These are phyloP conservation scores for Sesbania bispinosa DNA, from an alignment of 306 rosid genomes.

Conservation along the genomic window DNA sequence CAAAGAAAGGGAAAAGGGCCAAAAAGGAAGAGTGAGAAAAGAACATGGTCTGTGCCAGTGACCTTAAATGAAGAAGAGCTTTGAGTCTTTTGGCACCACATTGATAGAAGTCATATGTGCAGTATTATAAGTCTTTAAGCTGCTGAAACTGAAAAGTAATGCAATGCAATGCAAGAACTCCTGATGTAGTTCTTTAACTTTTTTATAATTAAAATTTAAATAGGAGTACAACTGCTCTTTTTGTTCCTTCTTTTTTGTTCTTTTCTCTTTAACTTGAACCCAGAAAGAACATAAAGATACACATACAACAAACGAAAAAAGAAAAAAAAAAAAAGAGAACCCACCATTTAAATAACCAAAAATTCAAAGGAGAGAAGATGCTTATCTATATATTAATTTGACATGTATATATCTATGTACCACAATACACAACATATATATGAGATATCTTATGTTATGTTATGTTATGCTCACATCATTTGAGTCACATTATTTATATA, in stretches of 20 bases:
- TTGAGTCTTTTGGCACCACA: constrained; percentile 14
- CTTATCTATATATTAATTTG: constrained; percentile 14
- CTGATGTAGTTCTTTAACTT: constrained; percentile 28
- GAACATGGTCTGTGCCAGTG: constrained; percentile 19
- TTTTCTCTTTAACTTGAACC: constrained; percentile 45
- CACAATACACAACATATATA: constrained; percentile 13
- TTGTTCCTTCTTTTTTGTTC: constrained; percentile 45
- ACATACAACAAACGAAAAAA: constrained; percentile 20
- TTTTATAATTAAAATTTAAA: constrained; percentile 26
- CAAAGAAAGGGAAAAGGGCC: constrained; percentile 20
- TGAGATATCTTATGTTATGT: neutral
- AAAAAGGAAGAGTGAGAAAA: constrained; percentile 29
- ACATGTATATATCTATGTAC: constrained; percentile 6
- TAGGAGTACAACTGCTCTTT: constrained; percentile 23
- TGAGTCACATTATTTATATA: constrained; percentile 17
- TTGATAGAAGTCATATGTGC: constrained; percentile 22
- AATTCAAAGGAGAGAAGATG: constrained; percentile 7
- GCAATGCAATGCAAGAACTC: constrained; percentile 31
- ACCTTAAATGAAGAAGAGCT: constrained; percentile 19
- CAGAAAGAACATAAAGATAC: constrained; percentile 32
- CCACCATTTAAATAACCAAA: constrained; percentile 18
- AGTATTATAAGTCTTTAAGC: constrained; percentile 9
- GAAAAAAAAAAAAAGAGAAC: neutral
- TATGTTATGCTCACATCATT: constrained; percentile 15
- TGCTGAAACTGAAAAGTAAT: too few relatives aligned